These are phyloP conservation scores for Wakefieldia striispora DNA, from an alignment of 768 basidiomycete genomes.

Conservation along the genomic window DNA sequence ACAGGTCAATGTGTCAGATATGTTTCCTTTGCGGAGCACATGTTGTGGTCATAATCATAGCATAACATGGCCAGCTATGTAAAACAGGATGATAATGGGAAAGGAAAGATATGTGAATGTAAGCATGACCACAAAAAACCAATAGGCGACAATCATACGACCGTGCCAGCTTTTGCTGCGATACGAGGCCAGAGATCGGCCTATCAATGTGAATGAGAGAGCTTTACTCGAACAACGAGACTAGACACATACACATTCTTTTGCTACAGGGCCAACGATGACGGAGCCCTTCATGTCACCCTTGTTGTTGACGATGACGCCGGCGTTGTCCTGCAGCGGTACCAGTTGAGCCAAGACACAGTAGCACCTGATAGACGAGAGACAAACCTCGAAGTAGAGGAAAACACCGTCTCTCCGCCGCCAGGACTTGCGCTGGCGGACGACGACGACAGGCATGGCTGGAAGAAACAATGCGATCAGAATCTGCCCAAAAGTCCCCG, in stretches of 20 bases:
- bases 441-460: conserved; percentile 97
- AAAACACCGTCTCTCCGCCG: conserved; percentile 97
- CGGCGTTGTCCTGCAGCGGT: conserved; percentile 75
- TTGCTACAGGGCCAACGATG: conserved; percentile 50
- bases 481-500: not conserved
- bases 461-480: conserved; percentile 11
- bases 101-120: conserved; percentile 1
- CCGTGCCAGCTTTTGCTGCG: conserved; percentile 97
- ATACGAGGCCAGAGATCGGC: conserved; percentile 99
- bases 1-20: not conserved
- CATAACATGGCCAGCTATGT: conserved; percentile 18
- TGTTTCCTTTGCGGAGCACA: not conserved
- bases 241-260: conserved; percentile 84
- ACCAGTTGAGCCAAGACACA: not conserved
- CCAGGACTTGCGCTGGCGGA: conserved; percentile 99
- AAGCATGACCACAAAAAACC: conserved; percentile 13
- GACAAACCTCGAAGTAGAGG: conserved; percentile 90
- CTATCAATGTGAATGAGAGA: conserved; percentile 37
- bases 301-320: conserved; percentile 97
- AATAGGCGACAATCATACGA: conserved; percentile 60
- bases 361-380: not conserved
- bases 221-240: not conserved
- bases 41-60: conserved; percentile 19
- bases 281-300: conserved; percentile 99
- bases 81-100: conserved; percentile 12